Base-by-base conservation (phyloP, 495 filamentous ascomycete species). In the Aspergillus funiculosus region DNA sequence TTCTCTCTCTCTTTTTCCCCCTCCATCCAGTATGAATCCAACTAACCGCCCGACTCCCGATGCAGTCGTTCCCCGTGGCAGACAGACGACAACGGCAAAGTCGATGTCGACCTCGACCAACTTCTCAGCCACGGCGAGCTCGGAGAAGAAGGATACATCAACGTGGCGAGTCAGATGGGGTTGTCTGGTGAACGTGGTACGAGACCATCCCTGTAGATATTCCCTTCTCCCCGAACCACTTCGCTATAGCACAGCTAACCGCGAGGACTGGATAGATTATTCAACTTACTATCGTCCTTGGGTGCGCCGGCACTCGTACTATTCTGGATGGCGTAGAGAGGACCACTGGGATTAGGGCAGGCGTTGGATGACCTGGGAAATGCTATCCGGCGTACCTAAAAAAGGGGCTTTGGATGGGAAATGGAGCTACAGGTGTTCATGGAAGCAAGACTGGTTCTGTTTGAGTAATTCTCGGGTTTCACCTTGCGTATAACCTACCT, bases 11-110 rank as follows among this genome's bases (percentile, higher is more conserved):
- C 26, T 13, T 11, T 9, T 13, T 6, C 11, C 31, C 18, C 14
- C 17, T 39, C 0, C 5, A 8, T 11, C 9, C 21, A 19, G 18
- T 1, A 24, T 26, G 4, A 26, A 46, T 19, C 2, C 25, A 18
- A 9, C 4, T 19, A n/a, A n/a, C n/a, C n/a, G n/a, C n/a, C n/a
- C n/a, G n/a, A n/a, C n/a, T n/a, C n/a, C n/a, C n/a, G n/a, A n/a
- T n/a, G 6, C 46, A 78, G 76, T 52, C 80, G 85, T 19, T 71
- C 79, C 10, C 61, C 67, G 0, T 90, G 86, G 86, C 59, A 79
- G 41, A 60, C 55, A 20, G 60, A 71, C 26, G 63, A 70, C 8
- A 57, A 67, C 46, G 46, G 75, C 24, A 69, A 38, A 17, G 31
- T 43, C 19, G 39, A 48, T 6, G 15, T 48, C n/a, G 14, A 73